Conservation (phyloP, 805 yeast species). For the Monosporozyma yasuniensis region DNA sequence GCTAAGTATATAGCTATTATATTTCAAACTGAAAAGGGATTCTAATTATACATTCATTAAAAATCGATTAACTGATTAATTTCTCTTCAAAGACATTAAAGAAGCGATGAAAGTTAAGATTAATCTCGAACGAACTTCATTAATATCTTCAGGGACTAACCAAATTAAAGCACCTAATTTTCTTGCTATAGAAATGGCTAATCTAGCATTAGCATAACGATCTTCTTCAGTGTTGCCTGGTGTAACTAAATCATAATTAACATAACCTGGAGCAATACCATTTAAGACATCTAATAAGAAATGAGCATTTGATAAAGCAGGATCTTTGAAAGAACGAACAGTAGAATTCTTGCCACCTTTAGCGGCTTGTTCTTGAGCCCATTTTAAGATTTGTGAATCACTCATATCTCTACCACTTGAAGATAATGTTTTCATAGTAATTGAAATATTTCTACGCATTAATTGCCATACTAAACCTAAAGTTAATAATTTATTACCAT, state of each 20-base stretch:
- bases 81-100: slow-evolving; percentile 59
- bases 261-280: slow-evolving; percentile 95
- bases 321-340: slow-evolving; percentile 80
- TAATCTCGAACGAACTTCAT: slow-evolving; percentile 89
- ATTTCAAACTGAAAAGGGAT: not conserved
- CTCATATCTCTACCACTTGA: slow-evolving; percentile 66
- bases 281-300: slow-evolving; percentile 83
- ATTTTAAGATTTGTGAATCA: slow-evolving; percentile 78
- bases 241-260: slow-evolving; percentile 85
- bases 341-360: slow-evolving; percentile 74
- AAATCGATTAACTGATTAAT: not conserved
- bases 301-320: slow-evolving; percentile 64
- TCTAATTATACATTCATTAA: not conserved
- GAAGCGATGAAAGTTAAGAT: slow-evolving; percentile 93
- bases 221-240: slow-evolving; percentile 77
- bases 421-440: slow-evolving; percentile 67
- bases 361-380: slow-evolving; percentile 83
- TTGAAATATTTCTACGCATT: slow-evolving; percentile 90
- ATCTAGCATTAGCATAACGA: slow-evolving; percentile 84
- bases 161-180: slow-evolving; percentile 95
- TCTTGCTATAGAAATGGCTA: slow-evolving; percentile 97
- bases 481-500: slow-evolving; percentile 81
- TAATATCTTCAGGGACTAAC: slow-evolving; percentile 99
- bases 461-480: slow-evolving; percentile 96
- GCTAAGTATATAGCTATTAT: not conserved